phyloP scores from a whole-genome alignment of 768 basidiomycete genomes.

The Leucosporidium scottii region DNA sequence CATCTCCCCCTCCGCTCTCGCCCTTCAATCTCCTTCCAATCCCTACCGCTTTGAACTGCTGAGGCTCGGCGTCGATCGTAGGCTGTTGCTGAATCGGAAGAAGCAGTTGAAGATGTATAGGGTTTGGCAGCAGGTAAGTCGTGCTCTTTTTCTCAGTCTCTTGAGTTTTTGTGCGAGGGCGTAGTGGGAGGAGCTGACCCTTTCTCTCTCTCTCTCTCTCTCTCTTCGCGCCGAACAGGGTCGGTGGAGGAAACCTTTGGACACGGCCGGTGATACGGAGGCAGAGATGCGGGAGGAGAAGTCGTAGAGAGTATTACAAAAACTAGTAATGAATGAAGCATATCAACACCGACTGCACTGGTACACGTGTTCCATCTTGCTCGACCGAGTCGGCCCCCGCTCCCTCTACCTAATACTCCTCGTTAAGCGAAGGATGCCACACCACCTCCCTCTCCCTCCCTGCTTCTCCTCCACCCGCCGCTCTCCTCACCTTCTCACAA shows the following conservation, averaged over 20 bases:
- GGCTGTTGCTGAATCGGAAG: slow-evolving; percentile 87
- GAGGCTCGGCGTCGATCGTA: slow-evolving; percentile 80
- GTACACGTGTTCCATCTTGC: no score
- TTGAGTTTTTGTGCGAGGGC: neutral
- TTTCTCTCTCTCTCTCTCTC: neutral
- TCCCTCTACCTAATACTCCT: neutral
- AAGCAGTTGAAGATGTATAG: slow-evolving; percentile 94
- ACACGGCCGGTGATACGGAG: no score
- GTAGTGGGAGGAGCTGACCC: no score
- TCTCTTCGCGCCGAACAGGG: no score
- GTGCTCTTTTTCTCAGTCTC: neutral
- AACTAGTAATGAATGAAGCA: neutral
- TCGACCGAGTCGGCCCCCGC: neutral
- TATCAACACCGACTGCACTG: neutral
- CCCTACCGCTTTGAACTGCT: slow-evolving; percentile 55
- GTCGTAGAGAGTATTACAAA: no score
- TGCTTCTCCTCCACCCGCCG: no score
- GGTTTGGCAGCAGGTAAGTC: slow-evolving; percentile 69
- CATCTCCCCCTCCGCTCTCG: neutral
- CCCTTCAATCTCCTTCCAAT: neutral
- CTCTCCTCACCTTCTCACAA: no score
- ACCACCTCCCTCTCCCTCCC: no score
- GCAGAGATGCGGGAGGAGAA: no score
- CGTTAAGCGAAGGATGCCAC: neutral
- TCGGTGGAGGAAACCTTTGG: slow-evolving; percentile 1